Conservation (phyloP, 2,329 filamentous ascomycete species). For the Colletotrichum sp. region DNA sequence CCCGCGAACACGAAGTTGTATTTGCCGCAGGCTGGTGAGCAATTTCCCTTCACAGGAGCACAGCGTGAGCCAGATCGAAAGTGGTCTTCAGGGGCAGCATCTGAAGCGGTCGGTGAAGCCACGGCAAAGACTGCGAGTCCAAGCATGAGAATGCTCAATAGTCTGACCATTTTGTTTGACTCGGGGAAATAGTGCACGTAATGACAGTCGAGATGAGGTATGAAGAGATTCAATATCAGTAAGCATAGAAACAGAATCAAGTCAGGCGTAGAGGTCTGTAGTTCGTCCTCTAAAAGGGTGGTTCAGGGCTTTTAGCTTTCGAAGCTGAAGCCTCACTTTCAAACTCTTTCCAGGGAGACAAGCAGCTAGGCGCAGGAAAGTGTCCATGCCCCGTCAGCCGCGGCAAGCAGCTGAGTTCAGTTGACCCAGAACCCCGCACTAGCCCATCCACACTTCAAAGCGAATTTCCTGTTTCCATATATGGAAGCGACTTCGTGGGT, state of each 20-base stretch:
- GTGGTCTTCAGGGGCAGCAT: not conserved
- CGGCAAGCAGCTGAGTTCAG: not conserved
- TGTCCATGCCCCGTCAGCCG: not conserved
- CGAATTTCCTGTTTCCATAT: not conserved
- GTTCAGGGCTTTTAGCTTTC: not conserved
- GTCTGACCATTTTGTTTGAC: not conserved
- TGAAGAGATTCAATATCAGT: not conserved
- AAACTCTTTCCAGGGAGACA: not conserved
- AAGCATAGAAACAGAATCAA: not conserved
- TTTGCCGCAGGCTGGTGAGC: not conserved
- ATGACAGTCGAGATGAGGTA: not conserved
- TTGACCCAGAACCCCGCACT: not conserved
- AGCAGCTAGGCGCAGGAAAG: not conserved
- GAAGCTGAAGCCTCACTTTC: not conserved
- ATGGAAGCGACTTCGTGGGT: not conserved
- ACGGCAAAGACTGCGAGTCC: not conserved
- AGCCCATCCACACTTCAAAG: not conserved
- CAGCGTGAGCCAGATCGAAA: not conserved
- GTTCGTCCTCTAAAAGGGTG: not conserved
- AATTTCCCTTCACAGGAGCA: not conserved
- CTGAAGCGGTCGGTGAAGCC: not conserved
- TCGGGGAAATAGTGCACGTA: not conserved
- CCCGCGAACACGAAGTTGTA: slow-evolving; percentile 8
- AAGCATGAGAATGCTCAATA: not conserved
- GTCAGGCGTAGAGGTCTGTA: not conserved